These are phyloP conservation scores for Starmerella cellae DNA, from an alignment of 805 yeast species.

Conservation along the genomic window DNA sequence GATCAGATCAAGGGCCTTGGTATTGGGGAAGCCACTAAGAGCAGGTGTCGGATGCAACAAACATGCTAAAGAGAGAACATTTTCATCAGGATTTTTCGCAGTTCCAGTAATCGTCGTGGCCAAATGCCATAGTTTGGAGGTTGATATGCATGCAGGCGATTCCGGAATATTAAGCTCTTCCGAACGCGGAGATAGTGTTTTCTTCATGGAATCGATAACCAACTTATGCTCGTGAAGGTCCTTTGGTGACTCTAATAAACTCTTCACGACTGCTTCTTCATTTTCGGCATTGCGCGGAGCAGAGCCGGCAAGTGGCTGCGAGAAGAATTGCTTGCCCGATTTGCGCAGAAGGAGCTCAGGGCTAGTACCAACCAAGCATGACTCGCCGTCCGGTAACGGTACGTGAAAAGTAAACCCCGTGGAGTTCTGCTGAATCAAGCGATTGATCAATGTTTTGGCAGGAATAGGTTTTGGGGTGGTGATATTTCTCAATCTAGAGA, in stretches of 20 bases:
- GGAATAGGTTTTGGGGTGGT: background rate
- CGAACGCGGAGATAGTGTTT: conserved; percentile 2
- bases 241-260: conserved; percentile 4
- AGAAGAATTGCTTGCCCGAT: conserved; percentile 4
- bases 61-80: conserved; percentile 7
- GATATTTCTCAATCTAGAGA: conserved; percentile 7
- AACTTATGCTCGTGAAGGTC: conserved; percentile 13
- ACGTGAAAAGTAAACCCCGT: conserved; percentile 12
- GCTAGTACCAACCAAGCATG: conserved; percentile 9
- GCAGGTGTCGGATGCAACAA: conserved; percentile 16
- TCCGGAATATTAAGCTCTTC: conserved; percentile 4
- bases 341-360: conserved; percentile 13
- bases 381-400: conserved; percentile 8
- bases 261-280: background rate
- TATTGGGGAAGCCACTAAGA: conserved; percentile 14
- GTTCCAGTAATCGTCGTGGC: conserved; percentile 9
- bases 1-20: conserved; percentile 5
- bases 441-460: conserved; percentile 1
- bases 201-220: conserved; percentile 11
- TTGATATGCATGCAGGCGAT: conserved; percentile 1
- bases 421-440: conserved; percentile 7
- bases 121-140: conserved; percentile 13
- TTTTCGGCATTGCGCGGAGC: conserved; percentile 7
- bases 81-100: background rate
- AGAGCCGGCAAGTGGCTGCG: conserved; percentile 15